Conservation (phyloP, 768 basidiomycete genomes). For the Leccinum subgranulosum region DNA sequence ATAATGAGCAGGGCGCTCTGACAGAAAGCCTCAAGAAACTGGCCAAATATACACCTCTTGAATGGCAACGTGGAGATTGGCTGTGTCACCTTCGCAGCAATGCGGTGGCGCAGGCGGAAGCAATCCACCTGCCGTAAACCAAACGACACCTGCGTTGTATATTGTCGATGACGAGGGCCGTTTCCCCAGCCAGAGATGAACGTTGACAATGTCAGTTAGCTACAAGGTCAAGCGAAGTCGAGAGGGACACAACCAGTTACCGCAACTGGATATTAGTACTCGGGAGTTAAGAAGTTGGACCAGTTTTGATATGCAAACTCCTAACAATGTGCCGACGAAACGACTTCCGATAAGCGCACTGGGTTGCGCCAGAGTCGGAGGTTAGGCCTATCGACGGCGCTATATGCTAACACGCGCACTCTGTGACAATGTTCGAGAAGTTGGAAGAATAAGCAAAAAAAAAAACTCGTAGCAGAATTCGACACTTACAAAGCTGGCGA, state of each 20-base stretch:
- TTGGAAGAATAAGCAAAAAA: not conserved
- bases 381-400: conserved; percentile 42
- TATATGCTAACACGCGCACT: conserved; percentile 54
- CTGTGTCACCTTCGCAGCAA: not conserved
- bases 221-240: conserved; percentile 41
- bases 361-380: conserved; percentile 45
- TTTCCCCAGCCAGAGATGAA: conserved; percentile 58
- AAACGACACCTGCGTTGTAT: conserved; percentile 47
- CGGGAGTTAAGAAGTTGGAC: conserved; percentile 44
- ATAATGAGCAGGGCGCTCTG: conserved; percentile 3
- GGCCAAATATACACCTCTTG: conserved; percentile 1
- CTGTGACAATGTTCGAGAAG: conserved; percentile 25
- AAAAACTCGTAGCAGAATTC: not conserved
- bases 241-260: conserved; percentile 40
- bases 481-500: conserved; percentile 20
- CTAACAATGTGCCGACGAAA: conserved; percentile 38
- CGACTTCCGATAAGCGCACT: conserved; percentile 48
- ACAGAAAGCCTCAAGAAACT: not conserved
- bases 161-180: conserved; percentile 50
- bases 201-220: conserved; percentile 39
- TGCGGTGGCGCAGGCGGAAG: not conserved
- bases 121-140: conserved; percentile 30
- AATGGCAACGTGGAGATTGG: not conserved
- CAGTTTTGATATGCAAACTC: conserved; percentile 50
- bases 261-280: conserved; percentile 41